phyloP scores from a whole-genome alignment of 2,329 filamentous ascomycete genomes.

The Talaromyces sp. region DNA sequence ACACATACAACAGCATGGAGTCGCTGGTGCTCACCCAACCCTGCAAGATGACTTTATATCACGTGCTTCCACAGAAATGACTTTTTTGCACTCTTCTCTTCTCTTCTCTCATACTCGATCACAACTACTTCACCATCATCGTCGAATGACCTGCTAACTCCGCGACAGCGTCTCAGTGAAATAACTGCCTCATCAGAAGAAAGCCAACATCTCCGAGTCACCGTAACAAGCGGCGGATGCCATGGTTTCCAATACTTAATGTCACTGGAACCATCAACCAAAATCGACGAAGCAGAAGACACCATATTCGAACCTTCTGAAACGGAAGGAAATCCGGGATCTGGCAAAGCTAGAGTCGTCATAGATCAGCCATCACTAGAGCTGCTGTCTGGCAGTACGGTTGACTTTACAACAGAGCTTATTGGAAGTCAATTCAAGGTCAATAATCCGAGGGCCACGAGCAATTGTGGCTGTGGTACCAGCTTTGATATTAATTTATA shows the following conservation, averaged over 20 bases:
- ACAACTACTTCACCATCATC: constrained; percentile 8
- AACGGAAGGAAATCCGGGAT: constrained; percentile 28
- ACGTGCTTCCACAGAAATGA: not conserved
- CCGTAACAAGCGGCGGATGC: constrained; percentile 89
- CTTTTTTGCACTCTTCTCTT: constrained; percentile 3
- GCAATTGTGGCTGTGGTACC: constrained; percentile 94
- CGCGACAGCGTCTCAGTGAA: constrained; percentile 61
- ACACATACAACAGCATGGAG: not conserved
- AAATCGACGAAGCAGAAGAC: constrained; percentile 71
- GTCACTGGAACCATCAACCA: constrained; percentile 63
- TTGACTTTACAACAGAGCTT: constrained; percentile 94
- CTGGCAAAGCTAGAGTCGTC: constrained; percentile 70
- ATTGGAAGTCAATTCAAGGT: constrained; percentile 97
- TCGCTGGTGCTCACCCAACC: not conserved
- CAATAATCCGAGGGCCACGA: constrained; percentile 86
- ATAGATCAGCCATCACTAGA: constrained; percentile 86
- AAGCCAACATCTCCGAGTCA: constrained; percentile 87
- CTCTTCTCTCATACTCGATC: not conserved
- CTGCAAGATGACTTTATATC: not conserved
- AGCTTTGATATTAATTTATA: constrained; percentile 85
- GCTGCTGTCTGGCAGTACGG: constrained; percentile 84
- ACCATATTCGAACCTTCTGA: constrained; percentile 72
- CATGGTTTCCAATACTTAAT: constrained; percentile 98
- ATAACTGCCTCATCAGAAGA: constrained; percentile 58
- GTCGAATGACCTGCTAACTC: constrained; percentile 1